These are phyloP conservation scores for Trifolium fragiferum DNA, from an alignment of 306 rosid species.

Conservation along the genomic window DNA sequence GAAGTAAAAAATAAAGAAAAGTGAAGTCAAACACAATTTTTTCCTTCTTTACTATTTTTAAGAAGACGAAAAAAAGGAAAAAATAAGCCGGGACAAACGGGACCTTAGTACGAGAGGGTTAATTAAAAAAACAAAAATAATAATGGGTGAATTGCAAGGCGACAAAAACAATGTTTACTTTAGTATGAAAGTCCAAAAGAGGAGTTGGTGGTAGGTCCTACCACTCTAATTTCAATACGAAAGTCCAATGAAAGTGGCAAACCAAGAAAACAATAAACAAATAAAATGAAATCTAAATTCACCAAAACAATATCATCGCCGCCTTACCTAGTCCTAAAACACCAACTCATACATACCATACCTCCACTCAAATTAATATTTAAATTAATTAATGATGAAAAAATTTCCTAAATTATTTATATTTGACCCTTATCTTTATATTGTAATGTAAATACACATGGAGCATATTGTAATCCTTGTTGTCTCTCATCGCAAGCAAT, in stretches of 20 bases:
- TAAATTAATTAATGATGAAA: neutral
- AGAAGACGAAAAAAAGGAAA: no score
- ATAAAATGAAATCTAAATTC: neutral
- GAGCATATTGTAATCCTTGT: neutral
- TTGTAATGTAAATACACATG: no score
- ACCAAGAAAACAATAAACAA: slow-evolving; percentile 5
- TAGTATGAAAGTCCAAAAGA: slow-evolving; percentile 40
- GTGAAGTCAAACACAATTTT: no score
- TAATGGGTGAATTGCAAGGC: neutral
- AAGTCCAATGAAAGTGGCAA: slow-evolving; percentile 9
- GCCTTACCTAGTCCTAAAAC: neutral
- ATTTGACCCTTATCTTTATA: neutral
- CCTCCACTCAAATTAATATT: neutral
- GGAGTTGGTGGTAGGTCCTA: slow-evolving; percentile 52
- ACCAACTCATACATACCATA: slow-evolving; percentile 1
- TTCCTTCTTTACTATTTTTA: no score
- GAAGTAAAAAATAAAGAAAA: no score
- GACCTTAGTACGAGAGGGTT: no score
- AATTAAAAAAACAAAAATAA: neutral
- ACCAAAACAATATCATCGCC: neutral
- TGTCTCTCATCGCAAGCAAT: slow-evolving; percentile 13
- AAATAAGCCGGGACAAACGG: no score
- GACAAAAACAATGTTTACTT: slow-evolving; percentile 47
- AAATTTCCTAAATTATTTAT: neutral
- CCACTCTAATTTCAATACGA: slow-evolving; percentile 15